A percentile compares a stretch with the other conserved stretches of the same genome.
phyloP scores from a whole-genome alignment of 129 eudicot species.

The Helianthus tuberosus region DNA sequence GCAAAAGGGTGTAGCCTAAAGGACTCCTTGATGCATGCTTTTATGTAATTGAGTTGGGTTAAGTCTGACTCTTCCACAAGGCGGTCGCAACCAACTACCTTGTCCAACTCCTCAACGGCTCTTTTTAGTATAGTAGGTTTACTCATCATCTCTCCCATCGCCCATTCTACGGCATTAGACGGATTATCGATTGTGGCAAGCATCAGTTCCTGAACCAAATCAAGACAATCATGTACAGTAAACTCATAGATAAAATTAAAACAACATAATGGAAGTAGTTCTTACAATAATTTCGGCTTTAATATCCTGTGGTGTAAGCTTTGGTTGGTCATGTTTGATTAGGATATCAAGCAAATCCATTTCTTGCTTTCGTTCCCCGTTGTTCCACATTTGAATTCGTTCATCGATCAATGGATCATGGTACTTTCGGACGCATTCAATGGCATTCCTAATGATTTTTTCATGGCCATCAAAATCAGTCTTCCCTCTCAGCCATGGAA shows the following conservation, averaged over 20 bases:
- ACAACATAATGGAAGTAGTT: too few species aligned
- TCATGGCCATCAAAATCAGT: too few species aligned
- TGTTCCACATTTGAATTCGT: background rate
- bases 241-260: too few species aligned
- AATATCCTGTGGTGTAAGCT: background rate
- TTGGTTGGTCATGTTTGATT: background rate
- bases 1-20: background rate
- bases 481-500: background rate
- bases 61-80: too few species aligned
- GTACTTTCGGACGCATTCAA: background rate
- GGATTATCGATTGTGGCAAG: background rate
- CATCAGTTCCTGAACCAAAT: background rate
- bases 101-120: background rate
- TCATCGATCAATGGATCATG: background rate
- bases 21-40: too few species aligned
- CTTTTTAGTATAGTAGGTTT: background rate
- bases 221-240: too few species aligned
- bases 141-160: background rate
- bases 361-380: too few species aligned
- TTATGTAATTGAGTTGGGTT: too few species aligned
- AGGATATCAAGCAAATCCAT: background rate
- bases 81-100: background rate
- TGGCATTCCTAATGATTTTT: background rate
- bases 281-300: too few species aligned
- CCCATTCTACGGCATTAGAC: background rate